These are phyloP conservation scores for Diplocarpon mali DNA, from an alignment of 2,329 filamentous ascomycete species.

Conservation along the genomic window DNA sequence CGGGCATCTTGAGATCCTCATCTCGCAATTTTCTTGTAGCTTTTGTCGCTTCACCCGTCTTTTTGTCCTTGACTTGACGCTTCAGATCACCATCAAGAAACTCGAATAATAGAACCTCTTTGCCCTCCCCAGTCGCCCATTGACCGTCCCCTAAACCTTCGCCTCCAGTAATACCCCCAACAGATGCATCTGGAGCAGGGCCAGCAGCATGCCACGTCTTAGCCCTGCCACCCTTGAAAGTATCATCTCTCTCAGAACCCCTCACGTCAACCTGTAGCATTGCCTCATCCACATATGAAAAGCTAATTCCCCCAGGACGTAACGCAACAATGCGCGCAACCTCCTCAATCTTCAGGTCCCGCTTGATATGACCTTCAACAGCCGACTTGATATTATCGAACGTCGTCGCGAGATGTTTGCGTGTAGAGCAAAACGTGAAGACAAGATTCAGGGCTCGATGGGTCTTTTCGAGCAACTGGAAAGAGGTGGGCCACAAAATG, in stretches of 20 bases:
- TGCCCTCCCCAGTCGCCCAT: constrained; percentile 31
- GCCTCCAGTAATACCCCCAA: constrained; percentile 43
- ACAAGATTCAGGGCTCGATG: constrained; percentile 84
- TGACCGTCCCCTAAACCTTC: constrained; percentile 31
- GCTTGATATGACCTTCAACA: constrained; percentile 73
- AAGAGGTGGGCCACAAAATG: constrained; percentile 57
- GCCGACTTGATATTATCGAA: constrained; percentile 78
- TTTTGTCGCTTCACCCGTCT: constrained; percentile 61
- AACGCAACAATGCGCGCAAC: constrained; percentile 72
- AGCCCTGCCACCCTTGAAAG: constrained; percentile 46
- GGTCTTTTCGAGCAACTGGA: constrained; percentile 62
- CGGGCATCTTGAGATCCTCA: constrained; percentile 81
- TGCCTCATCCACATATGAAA: constrained; percentile 77
- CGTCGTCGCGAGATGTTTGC: constrained; percentile 85
- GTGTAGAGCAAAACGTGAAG: constrained; percentile 87
- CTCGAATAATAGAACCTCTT: constrained; percentile 78
- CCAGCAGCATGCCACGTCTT: constrained; percentile 39
- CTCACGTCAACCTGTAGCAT: constrained; percentile 71
- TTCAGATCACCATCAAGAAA: constrained; percentile 88
- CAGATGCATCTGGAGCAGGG: constrained; percentile 42
- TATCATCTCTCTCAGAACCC: constrained; percentile 53
- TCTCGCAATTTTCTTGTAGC: constrained; percentile 57
- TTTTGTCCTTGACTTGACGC: constrained; percentile 59
- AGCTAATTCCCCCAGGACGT: constrained; percentile 67
- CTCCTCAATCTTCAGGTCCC: constrained; percentile 60